Percentiles rank a stretch among this genome's conserved stretches.
Evolutionary conservation across 495 filamentous ascomycete genomes (phyloP).

Genomic region (Bryoglossum gracile): DNA sequence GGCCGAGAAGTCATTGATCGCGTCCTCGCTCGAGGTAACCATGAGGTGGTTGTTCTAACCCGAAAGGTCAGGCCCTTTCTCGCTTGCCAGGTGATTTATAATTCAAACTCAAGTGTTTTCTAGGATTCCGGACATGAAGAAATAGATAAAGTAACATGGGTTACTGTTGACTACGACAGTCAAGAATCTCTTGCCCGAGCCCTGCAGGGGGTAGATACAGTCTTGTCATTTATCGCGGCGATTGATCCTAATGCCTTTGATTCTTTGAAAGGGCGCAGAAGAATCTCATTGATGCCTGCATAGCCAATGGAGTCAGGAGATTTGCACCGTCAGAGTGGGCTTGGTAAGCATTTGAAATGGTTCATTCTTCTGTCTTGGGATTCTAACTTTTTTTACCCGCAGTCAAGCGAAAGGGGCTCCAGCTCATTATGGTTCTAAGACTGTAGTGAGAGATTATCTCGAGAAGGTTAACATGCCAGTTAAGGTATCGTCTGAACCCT

Average conservation of each 20-base stretch:
- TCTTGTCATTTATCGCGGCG: constrained; percentile 43
- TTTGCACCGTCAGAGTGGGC: constrained; percentile 38
- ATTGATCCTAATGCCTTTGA: constrained; percentile 30
- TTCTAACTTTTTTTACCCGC: neutral
- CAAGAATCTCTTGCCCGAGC: neutral
- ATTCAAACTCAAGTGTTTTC: no score
- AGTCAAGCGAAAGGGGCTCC: constrained; percentile 35
- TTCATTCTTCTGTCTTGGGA: no score
- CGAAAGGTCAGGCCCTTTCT: no score
- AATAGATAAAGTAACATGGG: no score
- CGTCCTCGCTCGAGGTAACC: no score
- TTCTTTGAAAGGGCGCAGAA: no score
- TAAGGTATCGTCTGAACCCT: no score
- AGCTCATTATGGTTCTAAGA: constrained; percentile 30
- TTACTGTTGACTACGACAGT: constrained; percentile 4
- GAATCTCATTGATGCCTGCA: constrained; percentile 44
- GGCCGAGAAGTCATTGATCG: no score
- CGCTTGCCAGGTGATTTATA: no score
- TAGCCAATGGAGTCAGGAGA: constrained; percentile 44
- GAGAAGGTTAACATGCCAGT: constrained; percentile 42
- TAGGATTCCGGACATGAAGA: no score
- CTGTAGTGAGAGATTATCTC: constrained; percentile 39
- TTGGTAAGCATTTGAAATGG: no score
- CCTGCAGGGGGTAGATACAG: constrained; percentile 37
- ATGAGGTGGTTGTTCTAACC: no score